Evolutionary conservation across 2,329 filamentous ascomycete genomes (phyloP).

Genomic region (Arachnomyces sp.): DNA sequence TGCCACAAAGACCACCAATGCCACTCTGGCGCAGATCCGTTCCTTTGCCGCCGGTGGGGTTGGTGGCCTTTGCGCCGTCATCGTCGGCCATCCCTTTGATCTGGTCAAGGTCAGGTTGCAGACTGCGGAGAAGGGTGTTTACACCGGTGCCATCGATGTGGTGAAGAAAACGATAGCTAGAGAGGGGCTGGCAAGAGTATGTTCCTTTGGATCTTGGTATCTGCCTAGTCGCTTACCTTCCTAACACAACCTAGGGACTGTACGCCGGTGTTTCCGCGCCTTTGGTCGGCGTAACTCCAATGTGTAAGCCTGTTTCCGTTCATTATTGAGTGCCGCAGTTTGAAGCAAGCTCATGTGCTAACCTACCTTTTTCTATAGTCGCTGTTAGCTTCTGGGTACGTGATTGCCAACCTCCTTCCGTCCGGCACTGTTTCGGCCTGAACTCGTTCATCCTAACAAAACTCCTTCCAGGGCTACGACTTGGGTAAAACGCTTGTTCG

Average conservation of each 20-base stretch:
- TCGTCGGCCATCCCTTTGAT: slow-evolving; percentile 95
- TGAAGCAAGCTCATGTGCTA: slow-evolving; percentile 1
- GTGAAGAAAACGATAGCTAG: slow-evolving; percentile 79
- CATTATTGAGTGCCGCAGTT: not conserved
- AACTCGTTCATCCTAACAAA: slow-evolving; percentile 2
- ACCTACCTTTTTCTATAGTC: slow-evolving; percentile 33
- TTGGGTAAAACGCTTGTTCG: slow-evolving; percentile 84
- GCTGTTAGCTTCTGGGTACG: slow-evolving; percentile 59
- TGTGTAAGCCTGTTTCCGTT: slow-evolving; percentile 61
- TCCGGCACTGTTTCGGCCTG: not conserved
- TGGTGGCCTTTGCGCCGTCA: slow-evolving; percentile 84
- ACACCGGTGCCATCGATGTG: slow-evolving; percentile 82
- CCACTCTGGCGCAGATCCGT: slow-evolving; percentile 57
- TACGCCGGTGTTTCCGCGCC: slow-evolving; percentile 97
- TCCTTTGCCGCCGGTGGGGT: slow-evolving; percentile 85
- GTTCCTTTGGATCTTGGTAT: slow-evolving; percentile 10
- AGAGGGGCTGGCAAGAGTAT: slow-evolving; percentile 62
- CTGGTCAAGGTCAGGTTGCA: slow-evolving; percentile 96
- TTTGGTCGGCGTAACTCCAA: slow-evolving; percentile 89
- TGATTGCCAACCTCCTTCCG: not conserved
- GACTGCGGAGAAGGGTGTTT: slow-evolving; percentile 89
- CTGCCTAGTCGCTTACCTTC: not conserved
- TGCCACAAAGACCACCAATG: slow-evolving; percentile 25
- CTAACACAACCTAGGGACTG: slow-evolving; percentile 51
- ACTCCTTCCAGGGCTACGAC: slow-evolving; percentile 77